Base-by-base conservation (phyloP, 352 stramenopile species). In the Phytopythium ostracodes region DNA sequence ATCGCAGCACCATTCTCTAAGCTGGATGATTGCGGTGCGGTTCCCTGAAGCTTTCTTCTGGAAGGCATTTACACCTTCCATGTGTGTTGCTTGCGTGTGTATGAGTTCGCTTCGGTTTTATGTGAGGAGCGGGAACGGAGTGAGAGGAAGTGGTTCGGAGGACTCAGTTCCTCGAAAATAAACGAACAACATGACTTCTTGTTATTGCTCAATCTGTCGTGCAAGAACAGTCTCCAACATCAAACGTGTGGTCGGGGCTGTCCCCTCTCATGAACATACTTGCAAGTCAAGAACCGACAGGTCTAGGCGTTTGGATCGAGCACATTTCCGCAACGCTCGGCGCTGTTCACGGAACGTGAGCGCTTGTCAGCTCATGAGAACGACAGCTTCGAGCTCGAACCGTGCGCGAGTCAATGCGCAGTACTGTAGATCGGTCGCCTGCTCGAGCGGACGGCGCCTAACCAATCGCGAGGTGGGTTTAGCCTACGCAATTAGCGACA, bases 1-100 rank as follows among this genome's bases (percentile, higher is more conserved):
- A 64, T 35, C 68, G 72, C 52, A 79, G 68, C 66, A 79, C 72
- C 44, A 76, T 79, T 38, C 68, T 79, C 54, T 77, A 72, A 74
- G 70, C 33, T 24, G 24, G 11, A n/a, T 24, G 4, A 5, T 20
- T 25, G 4, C n/a, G 18, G 42, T n/a, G 18, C 42, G 18, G 42
- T 47, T 46, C 24, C 49, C 12, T 53, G 22, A 25, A 22, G 5
- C 44, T 29, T 8, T 33, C 46, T 20, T 52, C 24, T 27, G 22
- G 24, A 33, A 33, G 29, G 24, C 18, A 15, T n/a, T 33, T n/a
- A n/a, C n/a, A 46, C 52, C 27, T 17, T 44, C 20, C 36, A 29
- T 56, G 27, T 42, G 51, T 44, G 29, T 56, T 56, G 51, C 51
- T 11, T 56, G 51, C 51, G 51, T 44, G 49, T 47, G 8, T 50